A percentile compares a stretch with the other conserved stretches of the same genome.
Conservation (phyloP, 306 rosid genomes). For the Cicer arietinum region DNA sequence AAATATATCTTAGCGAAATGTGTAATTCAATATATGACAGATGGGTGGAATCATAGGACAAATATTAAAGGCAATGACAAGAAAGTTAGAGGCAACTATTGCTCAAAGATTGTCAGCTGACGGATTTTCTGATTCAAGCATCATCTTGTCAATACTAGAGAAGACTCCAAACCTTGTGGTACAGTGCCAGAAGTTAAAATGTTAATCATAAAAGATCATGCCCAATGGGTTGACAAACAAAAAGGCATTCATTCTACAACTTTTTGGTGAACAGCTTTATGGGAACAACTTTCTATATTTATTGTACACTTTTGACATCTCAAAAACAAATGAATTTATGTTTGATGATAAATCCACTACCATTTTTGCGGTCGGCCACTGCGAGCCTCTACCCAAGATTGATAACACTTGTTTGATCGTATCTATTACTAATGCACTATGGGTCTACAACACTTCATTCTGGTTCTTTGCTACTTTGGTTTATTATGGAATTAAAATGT, state of each 20-base stretch:
- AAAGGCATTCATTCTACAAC: neutral
- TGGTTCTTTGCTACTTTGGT: neutral
- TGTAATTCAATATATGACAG: neutral
- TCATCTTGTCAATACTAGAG: neutral
- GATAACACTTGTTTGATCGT: neutral
- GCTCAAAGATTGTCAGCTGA: neutral
- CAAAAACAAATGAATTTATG: neutral
- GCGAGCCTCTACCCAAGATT: neutral
- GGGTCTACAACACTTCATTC: neutral
- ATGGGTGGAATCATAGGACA: neutral
- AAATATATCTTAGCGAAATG: neutral
- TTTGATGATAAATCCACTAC: neutral
- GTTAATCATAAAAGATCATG: neutral
- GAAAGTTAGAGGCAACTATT: neutral
- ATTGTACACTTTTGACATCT: slow-evolving; percentile 1
- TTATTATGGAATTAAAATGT: neutral
- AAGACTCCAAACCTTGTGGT: neutral
- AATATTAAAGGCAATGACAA: neutral
- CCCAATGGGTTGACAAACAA: neutral
- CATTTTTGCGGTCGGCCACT: neutral
- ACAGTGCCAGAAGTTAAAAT: neutral
- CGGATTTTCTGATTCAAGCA: neutral
- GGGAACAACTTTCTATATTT: neutral
- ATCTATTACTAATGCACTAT: neutral
- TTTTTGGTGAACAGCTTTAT: neutral